Conservation (phyloP, 345 rosid species). For the Tarenaya hassleriana region DNA sequence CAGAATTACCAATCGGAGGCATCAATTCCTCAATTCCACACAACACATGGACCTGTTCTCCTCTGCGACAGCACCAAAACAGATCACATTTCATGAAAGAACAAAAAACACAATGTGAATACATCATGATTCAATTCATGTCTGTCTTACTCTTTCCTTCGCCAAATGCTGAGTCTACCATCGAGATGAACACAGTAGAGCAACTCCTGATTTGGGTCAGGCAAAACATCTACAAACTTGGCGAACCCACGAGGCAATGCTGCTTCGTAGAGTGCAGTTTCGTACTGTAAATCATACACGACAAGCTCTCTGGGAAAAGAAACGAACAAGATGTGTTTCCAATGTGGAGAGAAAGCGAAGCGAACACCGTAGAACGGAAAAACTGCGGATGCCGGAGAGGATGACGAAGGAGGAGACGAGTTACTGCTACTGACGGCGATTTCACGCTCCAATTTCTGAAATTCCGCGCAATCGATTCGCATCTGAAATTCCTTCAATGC, state of each 20-base stretch:
- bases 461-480: slow-evolving; percentile 48
- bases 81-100: slow-evolving; percentile 11
- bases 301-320: slow-evolving; percentile 77
- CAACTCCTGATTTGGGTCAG: slow-evolving; percentile 59
- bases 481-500: slow-evolving; percentile 41
- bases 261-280: slow-evolving; percentile 40
- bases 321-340: slow-evolving; percentile 58
- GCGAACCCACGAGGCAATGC: slow-evolving; percentile 73
- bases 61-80: slow-evolving; percentile 36
- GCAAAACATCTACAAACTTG: slow-evolving; percentile 66
- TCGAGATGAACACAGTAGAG: slow-evolving; percentile 76
- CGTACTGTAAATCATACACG: slow-evolving; percentile 74
- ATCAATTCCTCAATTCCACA: slow-evolving; percentile 72
- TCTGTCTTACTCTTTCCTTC: slow-evolving; percentile 62
- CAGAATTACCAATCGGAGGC: slow-evolving; percentile 64
- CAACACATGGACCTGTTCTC: slow-evolving; percentile 64
- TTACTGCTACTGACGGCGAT: slow-evolving; percentile 20
- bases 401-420: slow-evolving; percentile 21
- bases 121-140: not conserved
- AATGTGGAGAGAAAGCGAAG: slow-evolving; percentile 63
- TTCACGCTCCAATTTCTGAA: slow-evolving; percentile 59
- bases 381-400: slow-evolving; percentile 51
- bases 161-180: slow-evolving; percentile 82
- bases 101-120: not conserved
- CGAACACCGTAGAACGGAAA: slow-evolving; percentile 51